phyloP scores from a whole-genome alignment of 176 grass and related monocot species.

The Avena insularis region DNA sequence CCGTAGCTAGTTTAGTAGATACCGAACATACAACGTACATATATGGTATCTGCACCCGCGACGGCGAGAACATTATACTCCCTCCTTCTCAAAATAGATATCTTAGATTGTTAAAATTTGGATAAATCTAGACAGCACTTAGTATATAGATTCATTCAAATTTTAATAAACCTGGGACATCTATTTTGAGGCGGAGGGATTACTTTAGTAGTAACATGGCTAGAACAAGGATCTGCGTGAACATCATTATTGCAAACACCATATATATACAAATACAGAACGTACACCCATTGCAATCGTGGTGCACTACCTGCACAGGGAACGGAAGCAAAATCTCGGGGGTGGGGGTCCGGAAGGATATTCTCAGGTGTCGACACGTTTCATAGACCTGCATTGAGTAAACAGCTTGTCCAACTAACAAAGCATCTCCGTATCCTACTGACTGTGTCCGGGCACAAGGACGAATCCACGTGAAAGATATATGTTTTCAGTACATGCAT shows the following conservation, averaged over 20 bases:
- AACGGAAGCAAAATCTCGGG: neutral
- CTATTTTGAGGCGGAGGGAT: too few relatives aligned
- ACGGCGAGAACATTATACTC: neutral
- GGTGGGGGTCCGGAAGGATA: neutral
- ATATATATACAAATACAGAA: neutral
- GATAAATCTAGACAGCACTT: too few relatives aligned
- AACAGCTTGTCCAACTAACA: neutral
- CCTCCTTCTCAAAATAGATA: too few relatives aligned
- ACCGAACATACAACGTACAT: neutral
- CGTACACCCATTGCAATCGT: neutral
- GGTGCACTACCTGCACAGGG: neutral
- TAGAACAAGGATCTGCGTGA: too few relatives aligned
- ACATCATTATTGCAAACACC: slow-evolving; percentile 1
- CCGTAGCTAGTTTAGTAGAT: neutral
- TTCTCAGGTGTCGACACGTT: neutral
- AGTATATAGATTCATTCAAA: too few relatives aligned
- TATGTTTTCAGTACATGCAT: slow-evolving; percentile 2
- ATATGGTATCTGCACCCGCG: neutral
- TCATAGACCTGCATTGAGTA: neutral
- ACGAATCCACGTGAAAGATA: slow-evolving; percentile 11
- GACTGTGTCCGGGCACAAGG: neutral
- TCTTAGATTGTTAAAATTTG: too few relatives aligned
- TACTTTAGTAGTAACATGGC: neutral
- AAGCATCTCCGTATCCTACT: neutral
- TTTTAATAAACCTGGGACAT: too few relatives aligned